Conservation (phyloP, 176 grass and related monocot species). For the Dendrocalamus sinicus region DNA sequence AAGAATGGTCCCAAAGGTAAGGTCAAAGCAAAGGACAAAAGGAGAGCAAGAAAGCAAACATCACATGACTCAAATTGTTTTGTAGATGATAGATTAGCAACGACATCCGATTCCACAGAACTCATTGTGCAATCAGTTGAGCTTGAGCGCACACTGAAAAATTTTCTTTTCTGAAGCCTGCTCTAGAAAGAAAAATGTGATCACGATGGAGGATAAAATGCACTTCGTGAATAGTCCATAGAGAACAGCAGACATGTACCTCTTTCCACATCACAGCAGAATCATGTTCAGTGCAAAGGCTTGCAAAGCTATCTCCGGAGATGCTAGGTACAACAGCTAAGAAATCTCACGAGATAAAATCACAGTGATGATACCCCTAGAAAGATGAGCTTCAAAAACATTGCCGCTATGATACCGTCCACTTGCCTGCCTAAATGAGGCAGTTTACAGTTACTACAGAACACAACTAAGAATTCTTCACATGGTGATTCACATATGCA, state of each 20-base stretch:
- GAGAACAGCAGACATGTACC: neutral
- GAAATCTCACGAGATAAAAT: constrained; percentile 21
- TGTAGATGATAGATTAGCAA: neutral
- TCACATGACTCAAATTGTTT: neutral
- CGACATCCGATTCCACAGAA: neutral
- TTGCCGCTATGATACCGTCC: constrained; percentile 37
- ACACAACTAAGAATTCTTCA: constrained; percentile 14
- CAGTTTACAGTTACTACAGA: constrained; percentile 22
- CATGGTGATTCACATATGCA: constrained; percentile 37
- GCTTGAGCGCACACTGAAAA: neutral
- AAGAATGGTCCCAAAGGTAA: constrained; percentile 10
- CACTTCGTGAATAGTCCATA: neutral
- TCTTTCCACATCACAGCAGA: constrained; percentile 24
- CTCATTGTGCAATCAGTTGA: neutral
- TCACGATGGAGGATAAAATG: neutral
- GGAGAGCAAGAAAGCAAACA: neutral
- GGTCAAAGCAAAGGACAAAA: neutral
- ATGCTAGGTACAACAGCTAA: neutral
- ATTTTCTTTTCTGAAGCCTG: constrained; percentile 17
- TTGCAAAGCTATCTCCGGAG: constrained; percentile 1
- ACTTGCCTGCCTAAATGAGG: constrained; percentile 25
- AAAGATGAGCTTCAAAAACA: constrained; percentile 49
- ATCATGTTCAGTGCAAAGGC: constrained; percentile 5
- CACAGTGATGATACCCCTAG: constrained; percentile 16
- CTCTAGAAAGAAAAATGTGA: constrained; percentile 23